phyloP scores from a whole-genome alignment of 306 rosid genomes.

The Arachis hypogaea region DNA sequence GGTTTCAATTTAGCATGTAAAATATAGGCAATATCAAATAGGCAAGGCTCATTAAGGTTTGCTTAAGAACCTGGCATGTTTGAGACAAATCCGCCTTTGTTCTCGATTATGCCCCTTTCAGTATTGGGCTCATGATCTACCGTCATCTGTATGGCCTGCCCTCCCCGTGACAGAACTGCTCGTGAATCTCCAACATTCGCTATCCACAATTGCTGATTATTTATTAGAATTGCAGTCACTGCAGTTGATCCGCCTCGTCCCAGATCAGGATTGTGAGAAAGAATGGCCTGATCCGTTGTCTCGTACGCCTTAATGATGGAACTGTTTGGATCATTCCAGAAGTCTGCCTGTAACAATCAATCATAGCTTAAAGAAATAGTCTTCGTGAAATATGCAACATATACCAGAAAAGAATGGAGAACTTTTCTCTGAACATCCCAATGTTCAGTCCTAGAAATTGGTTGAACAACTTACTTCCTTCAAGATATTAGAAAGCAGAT shows the following conservation, averaged over 20 bases:
- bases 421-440: not conserved
- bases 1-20: not conserved
- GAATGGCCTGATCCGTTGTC: constrained; percentile 73
- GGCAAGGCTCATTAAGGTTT: constrained; percentile 33
- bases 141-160: constrained; percentile 67
- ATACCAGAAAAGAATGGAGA: constrained; percentile 20
- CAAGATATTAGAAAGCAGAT: constrained; percentile 78
- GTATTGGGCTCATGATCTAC: constrained; percentile 86
- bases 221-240: constrained; percentile 68
- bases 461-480: constrained; percentile 68
- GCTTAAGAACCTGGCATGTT: constrained; percentile 83
- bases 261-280: constrained; percentile 68
- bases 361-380: constrained; percentile 8
- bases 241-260: constrained; percentile 86
- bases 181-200: constrained; percentile 87
- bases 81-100: constrained; percentile 91
- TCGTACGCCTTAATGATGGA: constrained; percentile 66
- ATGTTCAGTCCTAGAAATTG: constrained; percentile 16
- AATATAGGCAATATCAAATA: constrained; percentile 24
- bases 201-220: constrained; percentile 64
- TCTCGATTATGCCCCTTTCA: constrained; percentile 75
- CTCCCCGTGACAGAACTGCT: constrained; percentile 70
- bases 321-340: constrained; percentile 65
- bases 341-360: constrained; percentile 56
- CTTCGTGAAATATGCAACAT: constrained; percentile 3